Conservation (phyloP, 805 yeast species). For the Hanseniaspora valbyensis region DNA sequence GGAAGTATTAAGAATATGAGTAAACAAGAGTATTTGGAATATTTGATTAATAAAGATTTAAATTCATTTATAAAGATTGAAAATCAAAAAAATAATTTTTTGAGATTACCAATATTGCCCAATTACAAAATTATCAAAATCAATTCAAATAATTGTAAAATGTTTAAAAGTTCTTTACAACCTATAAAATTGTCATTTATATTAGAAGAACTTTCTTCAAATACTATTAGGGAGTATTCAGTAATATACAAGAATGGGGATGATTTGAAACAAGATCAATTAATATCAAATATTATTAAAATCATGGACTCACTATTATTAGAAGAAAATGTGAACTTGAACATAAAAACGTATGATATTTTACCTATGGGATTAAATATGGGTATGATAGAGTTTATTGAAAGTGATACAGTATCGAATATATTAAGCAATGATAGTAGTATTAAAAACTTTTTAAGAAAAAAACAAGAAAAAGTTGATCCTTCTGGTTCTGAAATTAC, state of each 20-base stretch:
- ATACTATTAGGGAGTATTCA: conserved; percentile 42
- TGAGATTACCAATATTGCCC: conserved; percentile 13
- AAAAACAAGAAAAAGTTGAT: conserved; percentile 44
- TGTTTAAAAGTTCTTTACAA: conserved; percentile 81
- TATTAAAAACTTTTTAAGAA: conserved; percentile 57
- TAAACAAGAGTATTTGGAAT: conserved; percentile 59
- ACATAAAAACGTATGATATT: conserved; percentile 78
- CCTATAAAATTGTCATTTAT: conserved; percentile 75
- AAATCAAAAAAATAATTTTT: conserved; percentile 50
- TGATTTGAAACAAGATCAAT: conserved; percentile 90
- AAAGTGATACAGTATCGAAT: conserved; percentile 76
- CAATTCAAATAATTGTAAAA: conserved; percentile 66
- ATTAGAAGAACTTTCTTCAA: conserved; percentile 34
- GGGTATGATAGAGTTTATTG: conserved; percentile 90
- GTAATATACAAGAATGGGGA: conserved; percentile 91
- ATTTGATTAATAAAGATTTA: conserved; percentile 30
- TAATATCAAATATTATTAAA: conserved; percentile 85
- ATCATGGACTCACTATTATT: conserved; percentile 81
- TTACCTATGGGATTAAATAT: conserved; percentile 83
- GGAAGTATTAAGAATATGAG: conserved; percentile 25
- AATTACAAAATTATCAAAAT: conserved; percentile 42
- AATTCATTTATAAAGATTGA: conserved; percentile 30
- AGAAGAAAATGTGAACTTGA: conserved; percentile 81
- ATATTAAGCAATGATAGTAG: conserved; percentile 66
- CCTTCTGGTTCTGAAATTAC: conserved; percentile 26